Base-by-base conservation (phyloP, 2,329 filamentous ascomycete species). In the Arthrobotrys musiformis region DNA sequence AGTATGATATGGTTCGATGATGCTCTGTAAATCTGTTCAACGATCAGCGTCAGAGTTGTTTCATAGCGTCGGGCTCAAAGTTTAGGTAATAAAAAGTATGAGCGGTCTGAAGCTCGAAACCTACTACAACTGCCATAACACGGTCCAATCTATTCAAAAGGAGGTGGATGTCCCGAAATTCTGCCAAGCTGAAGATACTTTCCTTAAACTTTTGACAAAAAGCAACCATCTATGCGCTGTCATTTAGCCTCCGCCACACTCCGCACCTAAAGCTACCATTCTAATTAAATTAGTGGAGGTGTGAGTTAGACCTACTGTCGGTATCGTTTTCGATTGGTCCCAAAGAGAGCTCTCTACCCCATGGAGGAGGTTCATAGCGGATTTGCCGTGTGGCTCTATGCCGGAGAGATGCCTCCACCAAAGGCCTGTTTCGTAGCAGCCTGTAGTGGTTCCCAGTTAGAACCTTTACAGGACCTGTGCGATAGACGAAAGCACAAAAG, bases 111-210 rank as follows among this genome's bases (percentile, higher is more conserved):
- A 4, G 1, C 44, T n/a, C 15, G 22, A 33, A 11, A 58, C 63
- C 58, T 35, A 68, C 63, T 24, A 58, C 30, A 15, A 68, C 37
- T 15, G 63, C 63, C 15, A 56, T 22, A 0, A 48, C 37, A 17
- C 48, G 48, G 8, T 68, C 63, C 11, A 68, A 17, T 17, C 50
- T 46, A 42, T 68, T 68, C 1, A 68, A 28, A 24, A 68, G 26
- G 9, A 46, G 24, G 37, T 68, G 50, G 5, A 35, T 24, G 1
- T 68, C 63, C 19, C 8, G 22, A 5, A 33, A 68, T n/a, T 19
- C 42, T 17, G 11, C 5, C 7, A 63, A 15, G 8, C 24, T 2
- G 1, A 33, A n/a, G 17, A 63, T 17, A 28, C 13, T 33, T 19
- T 17, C 8, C 24, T 48, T 48, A 24, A 63, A 63, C 1, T 48